These are phyloP conservation scores for Digitaria exilis DNA, from an alignment of 202 grass and related monocot genomes.

Conservation along the genomic window DNA sequence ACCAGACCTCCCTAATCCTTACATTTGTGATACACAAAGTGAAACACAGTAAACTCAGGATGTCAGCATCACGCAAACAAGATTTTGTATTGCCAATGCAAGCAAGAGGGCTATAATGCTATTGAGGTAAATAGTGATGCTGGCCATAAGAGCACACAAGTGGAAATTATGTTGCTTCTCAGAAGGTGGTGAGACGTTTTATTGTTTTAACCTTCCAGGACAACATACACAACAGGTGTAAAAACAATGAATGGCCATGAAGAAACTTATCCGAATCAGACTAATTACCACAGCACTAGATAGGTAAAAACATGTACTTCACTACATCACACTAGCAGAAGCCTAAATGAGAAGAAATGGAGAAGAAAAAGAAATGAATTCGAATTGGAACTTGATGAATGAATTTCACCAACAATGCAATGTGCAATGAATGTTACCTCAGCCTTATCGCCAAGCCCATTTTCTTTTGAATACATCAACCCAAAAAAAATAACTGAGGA, in stretches of 20 bases:
- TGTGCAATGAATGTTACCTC: conserved; percentile 63
- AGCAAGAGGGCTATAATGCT: not conserved
- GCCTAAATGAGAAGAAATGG: conserved; percentile 30
- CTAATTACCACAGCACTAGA: conserved; percentile 27
- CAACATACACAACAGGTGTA: not conserved
- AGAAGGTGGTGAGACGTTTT: not conserved
- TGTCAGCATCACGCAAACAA: not conserved
- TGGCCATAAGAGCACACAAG: no score
- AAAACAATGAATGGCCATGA: not conserved
- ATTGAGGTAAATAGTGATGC: not conserved
- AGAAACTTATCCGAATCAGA: not conserved
- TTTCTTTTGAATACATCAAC: conserved; percentile 53
- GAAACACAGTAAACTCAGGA: not conserved
- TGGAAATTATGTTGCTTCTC: not conserved
- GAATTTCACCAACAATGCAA: conserved; percentile 11
- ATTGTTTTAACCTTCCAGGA: not conserved
- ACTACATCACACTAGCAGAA: conserved; percentile 9
- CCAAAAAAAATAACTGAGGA: conserved; percentile 50
- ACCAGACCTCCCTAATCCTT: not conserved
- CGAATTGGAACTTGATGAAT: conserved; percentile 3
- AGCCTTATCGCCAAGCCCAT: conserved; percentile 49
- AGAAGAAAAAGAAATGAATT: conserved; percentile 28
- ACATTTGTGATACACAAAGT: not conserved
- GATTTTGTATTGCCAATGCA: not conserved
- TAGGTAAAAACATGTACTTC: conserved; percentile 1